Percentiles rank a stretch among this genome's conserved stretches.
phyloP scores from a whole-genome alignment of 2,329 filamentous ascomycete species.

The Amylocarpus encephaloides region DNA sequence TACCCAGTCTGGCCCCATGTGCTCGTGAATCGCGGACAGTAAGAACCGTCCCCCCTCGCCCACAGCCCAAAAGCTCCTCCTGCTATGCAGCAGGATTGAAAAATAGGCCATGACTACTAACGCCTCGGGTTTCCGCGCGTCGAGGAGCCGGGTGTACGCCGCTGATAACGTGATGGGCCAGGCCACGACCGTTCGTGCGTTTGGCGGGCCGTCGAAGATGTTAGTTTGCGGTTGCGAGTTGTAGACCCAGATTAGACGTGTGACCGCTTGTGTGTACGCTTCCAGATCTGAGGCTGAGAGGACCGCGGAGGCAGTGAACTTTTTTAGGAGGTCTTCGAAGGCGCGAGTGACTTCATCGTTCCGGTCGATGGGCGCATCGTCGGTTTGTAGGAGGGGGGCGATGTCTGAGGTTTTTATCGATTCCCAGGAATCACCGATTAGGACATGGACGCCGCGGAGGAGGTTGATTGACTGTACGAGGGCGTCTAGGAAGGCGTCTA shows the following conservation, averaged over 20 bases:
- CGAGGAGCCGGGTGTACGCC: conserved; percentile 31
- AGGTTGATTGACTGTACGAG: conserved; percentile 27
- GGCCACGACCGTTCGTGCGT: conserved; percentile 23
- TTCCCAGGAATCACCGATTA: conserved; percentile 20
- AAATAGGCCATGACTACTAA: conserved; percentile 35
- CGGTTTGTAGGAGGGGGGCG: conserved; percentile 15
- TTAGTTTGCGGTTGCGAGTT: conserved; percentile 5
- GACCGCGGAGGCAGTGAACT: conserved; percentile 1
- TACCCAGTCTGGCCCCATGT: conserved; percentile 18
- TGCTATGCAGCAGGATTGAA: conserved; percentile 30
- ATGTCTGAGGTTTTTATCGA: conserved; percentile 24
- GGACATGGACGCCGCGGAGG: conserved; percentile 26
- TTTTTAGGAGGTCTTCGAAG: conserved; percentile 3
- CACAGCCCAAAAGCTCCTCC: conserved; percentile 23
- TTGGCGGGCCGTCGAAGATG: not conserved
- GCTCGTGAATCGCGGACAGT: conserved; percentile 18
- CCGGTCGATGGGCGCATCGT: not conserved
- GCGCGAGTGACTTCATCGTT: conserved; percentile 8
- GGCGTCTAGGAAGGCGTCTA: conserved; percentile 28
- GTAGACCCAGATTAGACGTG: conserved; percentile 15
- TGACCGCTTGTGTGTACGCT: conserved; percentile 10
- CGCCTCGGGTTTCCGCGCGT: conserved; percentile 30
- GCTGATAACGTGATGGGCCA: conserved; percentile 34
- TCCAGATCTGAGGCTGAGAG: conserved; percentile 1
- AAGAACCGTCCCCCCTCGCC: conserved; percentile 22